A percentile compares a stretch with the other conserved stretches of the same genome.
These are phyloP conservation scores for Ettlia oleoabundans DNA, from an alignment of 139 green algal species.

Conservation along the genomic window DNA sequence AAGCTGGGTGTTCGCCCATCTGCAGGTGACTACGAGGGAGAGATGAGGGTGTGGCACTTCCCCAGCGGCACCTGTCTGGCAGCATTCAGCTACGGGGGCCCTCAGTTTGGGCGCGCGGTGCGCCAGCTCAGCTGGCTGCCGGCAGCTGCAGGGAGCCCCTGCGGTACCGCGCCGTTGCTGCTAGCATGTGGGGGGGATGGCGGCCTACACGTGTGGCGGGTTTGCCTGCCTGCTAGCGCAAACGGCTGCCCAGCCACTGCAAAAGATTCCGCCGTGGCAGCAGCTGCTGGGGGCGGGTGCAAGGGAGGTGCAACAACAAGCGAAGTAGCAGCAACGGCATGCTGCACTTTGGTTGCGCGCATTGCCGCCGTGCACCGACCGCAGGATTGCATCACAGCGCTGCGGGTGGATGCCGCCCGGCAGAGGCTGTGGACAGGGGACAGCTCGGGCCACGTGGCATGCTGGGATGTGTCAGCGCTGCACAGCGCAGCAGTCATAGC, in stretches of 20 bases:
- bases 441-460: slow-evolving; percentile 69
- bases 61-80: slow-evolving; percentile 11
- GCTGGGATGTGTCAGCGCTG: slow-evolving; percentile 60
- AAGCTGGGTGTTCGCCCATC: background rate
- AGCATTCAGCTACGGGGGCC: background rate
- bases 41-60: slow-evolving; percentile 31
- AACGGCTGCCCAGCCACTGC: background rate
- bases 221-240: slow-evolving; percentile 17
- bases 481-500: background rate
- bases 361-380: slow-evolving; percentile 53
- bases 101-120: slow-evolving; percentile 22
- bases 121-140: slow-evolving; percentile 28
- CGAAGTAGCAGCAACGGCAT: background rate
- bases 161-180: slow-evolving; percentile 47
- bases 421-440: slow-evolving; percentile 63
- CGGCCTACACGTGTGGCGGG: slow-evolving; percentile 70
- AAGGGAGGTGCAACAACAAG: background rate
- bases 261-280: background rate
- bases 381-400: slow-evolving; percentile 47
- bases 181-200: slow-evolving; percentile 70
- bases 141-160: background rate
- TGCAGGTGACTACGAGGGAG: slow-evolving; percentile 79
- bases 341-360: slow-evolving; percentile 57
- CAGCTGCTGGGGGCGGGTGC: background rate
- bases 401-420: slow-evolving; percentile 37